Percentiles rank a stretch among this genome's conserved stretches.
phyloP scores from a whole-genome alignment of 768 basidiomycete genomes.

The Candolleomyces aberdarensis region DNA sequence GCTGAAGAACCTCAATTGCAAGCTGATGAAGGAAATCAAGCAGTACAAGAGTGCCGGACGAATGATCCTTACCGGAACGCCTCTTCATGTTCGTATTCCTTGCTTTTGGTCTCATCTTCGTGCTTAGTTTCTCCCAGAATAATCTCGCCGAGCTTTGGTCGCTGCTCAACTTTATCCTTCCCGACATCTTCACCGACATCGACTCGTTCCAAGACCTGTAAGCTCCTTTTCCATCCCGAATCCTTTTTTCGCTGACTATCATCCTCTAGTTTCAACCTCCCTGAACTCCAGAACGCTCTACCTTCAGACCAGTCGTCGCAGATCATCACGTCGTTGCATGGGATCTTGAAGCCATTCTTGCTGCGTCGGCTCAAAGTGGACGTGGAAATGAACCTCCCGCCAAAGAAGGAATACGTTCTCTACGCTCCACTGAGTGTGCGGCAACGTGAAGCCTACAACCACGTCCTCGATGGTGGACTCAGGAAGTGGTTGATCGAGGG shows the following conservation, averaged over 20 bases:
- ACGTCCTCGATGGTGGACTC: slow-evolving; percentile 68
- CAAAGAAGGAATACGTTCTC: slow-evolving; percentile 92
- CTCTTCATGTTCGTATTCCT: slow-evolving; percentile 69
- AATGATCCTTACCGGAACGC: slow-evolving; percentile 95
- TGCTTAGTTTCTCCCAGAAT: slow-evolving; percentile 57
- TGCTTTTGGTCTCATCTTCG: background rate
- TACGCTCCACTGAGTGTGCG: slow-evolving; percentile 83
- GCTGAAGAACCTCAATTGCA: slow-evolving; percentile 91
- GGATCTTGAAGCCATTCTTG: slow-evolving; percentile 93
- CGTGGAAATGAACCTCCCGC: slow-evolving; percentile 76
- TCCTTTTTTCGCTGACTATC: background rate
- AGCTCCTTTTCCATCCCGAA: slow-evolving; percentile 10
- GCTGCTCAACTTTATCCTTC: slow-evolving; percentile 92
- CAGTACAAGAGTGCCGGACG: slow-evolving; percentile 79
- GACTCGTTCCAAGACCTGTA: slow-evolving; percentile 90
- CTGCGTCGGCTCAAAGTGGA: slow-evolving; percentile 89
- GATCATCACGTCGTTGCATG: slow-evolving; percentile 78
- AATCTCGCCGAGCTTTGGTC: slow-evolving; percentile 95
- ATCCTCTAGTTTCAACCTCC: slow-evolving; percentile 63
- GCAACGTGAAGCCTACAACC: slow-evolving; percentile 85
- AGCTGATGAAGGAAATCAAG: slow-evolving; percentile 88
- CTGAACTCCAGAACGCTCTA: slow-evolving; percentile 55
- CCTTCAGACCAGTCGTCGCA: slow-evolving; percentile 56
- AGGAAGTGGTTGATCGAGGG: slow-evolving; percentile 55
- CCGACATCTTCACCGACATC: slow-evolving; percentile 88